Evolutionary conservation across 2,329 filamentous ascomycete genomes (phyloP).

Genomic region (Ophiostoma perfectum): DNA sequence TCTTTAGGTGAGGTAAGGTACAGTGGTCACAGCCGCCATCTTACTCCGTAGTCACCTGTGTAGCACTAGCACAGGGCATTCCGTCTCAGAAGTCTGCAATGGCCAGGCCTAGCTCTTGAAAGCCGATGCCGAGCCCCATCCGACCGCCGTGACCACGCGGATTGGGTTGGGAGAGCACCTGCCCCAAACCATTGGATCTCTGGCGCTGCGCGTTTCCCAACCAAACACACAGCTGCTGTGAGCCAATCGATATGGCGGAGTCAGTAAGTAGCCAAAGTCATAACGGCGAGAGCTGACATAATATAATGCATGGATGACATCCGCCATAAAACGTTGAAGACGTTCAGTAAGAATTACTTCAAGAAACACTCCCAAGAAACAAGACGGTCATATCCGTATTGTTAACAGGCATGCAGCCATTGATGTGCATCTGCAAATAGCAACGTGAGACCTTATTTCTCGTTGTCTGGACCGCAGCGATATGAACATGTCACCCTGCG

Average conservation of each 20-base stretch:
- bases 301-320: too few relatives aligned
- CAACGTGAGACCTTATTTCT: neutral
- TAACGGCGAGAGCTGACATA: too few relatives aligned
- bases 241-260: constrained; percentile 6
- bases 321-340: too few relatives aligned
- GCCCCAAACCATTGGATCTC: constrained; percentile 11
- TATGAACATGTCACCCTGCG: neutral
- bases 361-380: neutral
- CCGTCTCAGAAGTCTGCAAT: neutral
- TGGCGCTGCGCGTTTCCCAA: constrained; percentile 11
- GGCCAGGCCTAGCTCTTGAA: neutral
- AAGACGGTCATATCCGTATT: neutral
- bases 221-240: constrained; percentile 4
- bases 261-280: neutral
- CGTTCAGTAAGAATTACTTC: too few relatives aligned
- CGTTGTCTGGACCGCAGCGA: neutral
- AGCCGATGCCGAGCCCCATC: neutral
- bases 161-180: constrained; percentile 17
- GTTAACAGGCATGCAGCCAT: neutral
- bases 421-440: neutral
- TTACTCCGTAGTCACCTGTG: too few relatives aligned
- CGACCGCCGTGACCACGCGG: neutral
- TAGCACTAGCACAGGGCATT: neutral
- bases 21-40: too few relatives aligned
- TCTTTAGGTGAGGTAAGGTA: too few relatives aligned